phyloP scores from a whole-genome alignment of 228 moss, liverwort and hornwort species.

The Sphagnum fallax region DNA sequence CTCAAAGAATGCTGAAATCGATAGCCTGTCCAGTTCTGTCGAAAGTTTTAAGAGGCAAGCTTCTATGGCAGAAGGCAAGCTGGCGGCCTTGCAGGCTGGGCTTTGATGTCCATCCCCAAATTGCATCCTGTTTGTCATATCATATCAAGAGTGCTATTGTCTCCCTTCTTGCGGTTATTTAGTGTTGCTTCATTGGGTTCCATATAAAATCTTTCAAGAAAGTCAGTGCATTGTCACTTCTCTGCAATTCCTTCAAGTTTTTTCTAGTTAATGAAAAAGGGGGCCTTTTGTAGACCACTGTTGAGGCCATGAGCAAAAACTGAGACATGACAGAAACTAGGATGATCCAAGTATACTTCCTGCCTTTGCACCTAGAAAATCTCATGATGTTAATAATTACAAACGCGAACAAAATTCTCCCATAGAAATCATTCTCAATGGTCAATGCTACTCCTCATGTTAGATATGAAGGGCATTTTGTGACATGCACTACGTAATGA shows the following conservation, averaged over 20 bases:
- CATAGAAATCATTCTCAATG: neutral
- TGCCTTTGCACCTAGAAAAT: no score
- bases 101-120: no score
- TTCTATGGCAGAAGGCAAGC: constrained; percentile 11
- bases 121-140: no score
- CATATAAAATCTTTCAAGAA: no score
- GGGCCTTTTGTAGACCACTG: neutral
- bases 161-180: no score
- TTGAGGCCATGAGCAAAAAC: constrained; percentile 6
- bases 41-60: constrained; percentile 7
- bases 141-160: no score
- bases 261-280: no score
- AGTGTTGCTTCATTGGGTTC: no score
- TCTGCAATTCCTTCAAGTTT: no score
- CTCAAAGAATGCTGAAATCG: constrained; percentile 8
- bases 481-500: constrained; percentile 8
- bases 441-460: neutral
- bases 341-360: constrained; percentile 4
- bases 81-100: constrained; percentile 5
- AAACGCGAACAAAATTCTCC: no score
- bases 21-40: constrained; percentile 2
- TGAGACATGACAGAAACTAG: constrained; percentile 11
- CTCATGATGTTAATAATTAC: no score
- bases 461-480: neutral
- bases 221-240: no score